Percentiles rank a stretch among this genome's conserved stretches.
These are phyloP conservation scores for Cymbopogon flexuosus DNA, from an alignment of 202 grass and related monocot genomes.

Conservation along the genomic window DNA sequence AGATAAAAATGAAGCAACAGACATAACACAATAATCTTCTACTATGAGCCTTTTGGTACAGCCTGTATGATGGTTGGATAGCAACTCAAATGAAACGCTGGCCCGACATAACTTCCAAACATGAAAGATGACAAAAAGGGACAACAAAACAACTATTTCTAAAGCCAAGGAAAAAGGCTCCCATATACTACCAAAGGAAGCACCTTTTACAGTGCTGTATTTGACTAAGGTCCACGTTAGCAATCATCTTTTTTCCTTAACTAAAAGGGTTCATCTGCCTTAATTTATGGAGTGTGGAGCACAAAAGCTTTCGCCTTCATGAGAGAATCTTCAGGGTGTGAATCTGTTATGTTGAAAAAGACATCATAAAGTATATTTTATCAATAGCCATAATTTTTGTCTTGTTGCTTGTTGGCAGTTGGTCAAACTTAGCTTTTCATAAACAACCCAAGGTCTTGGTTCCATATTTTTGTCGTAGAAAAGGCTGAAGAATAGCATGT, in stretches of 20 bases:
- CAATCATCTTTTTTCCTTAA: constrained; percentile 35
- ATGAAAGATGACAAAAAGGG: constrained; percentile 52
- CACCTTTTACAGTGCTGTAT: constrained; percentile 42
- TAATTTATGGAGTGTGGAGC: constrained; percentile 41
- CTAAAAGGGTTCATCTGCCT: constrained; percentile 35
- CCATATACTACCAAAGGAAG: constrained; percentile 43
- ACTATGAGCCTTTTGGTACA: constrained; percentile 5
- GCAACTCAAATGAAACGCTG: constrained; percentile 24
- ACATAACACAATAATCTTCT: neutral
- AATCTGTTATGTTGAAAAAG: constrained; percentile 43
- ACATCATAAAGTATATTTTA: constrained; percentile 38
- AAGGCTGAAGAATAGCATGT: constrained; percentile 16
- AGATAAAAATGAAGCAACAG: neutral
- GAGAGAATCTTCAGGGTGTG: constrained; percentile 39
- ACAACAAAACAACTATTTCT: constrained; percentile 50
- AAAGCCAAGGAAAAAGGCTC: constrained; percentile 59
- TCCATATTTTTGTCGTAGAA: constrained; percentile 7
- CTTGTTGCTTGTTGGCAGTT: constrained; percentile 25
- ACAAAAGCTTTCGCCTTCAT: constrained; percentile 26
- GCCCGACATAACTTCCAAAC: constrained; percentile 47
- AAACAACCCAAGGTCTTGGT: constrained; percentile 19
- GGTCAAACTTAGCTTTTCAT: constrained; percentile 43
- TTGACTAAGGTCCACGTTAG: constrained; percentile 59
- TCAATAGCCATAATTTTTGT: constrained; percentile 34
- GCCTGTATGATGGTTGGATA: constrained; percentile 24